Conservation (phyloP, 2,329 filamentous ascomycete species). For the Alternaria gansuensis region DNA sequence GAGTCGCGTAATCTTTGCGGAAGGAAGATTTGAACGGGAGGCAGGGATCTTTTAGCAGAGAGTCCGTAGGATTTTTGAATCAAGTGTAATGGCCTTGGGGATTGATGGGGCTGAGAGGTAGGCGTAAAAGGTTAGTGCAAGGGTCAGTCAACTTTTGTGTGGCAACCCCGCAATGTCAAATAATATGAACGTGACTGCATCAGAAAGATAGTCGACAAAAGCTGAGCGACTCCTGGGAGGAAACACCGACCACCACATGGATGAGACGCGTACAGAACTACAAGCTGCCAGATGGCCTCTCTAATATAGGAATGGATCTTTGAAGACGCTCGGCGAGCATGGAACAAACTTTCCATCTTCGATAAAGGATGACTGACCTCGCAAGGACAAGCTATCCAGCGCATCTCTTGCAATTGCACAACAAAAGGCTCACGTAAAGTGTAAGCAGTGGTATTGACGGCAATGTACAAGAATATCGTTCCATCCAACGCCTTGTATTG, state of each 20-base stretch:
- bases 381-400: background rate
- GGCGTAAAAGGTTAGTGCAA: constrained; percentile 13
- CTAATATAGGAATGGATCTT: background rate
- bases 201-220: background rate
- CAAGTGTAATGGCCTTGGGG: constrained; percentile 6
- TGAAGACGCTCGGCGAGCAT: background rate
- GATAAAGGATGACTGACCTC: background rate
- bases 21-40: background rate
- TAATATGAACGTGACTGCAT: background rate
- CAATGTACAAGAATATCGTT: constrained; percentile 5
- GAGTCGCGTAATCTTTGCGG: constrained; percentile 34
- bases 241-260: background rate
- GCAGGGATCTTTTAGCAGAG: background rate
- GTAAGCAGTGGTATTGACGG: background rate
- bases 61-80: background rate
- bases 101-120: constrained; percentile 8
- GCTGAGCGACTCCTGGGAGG: background rate
- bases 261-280: background rate
- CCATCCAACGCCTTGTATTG: constrained; percentile 14
- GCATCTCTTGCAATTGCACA: background rate
- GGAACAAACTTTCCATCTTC: background rate
- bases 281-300: background rate
- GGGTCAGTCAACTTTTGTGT: constrained; percentile 8
- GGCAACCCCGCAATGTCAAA: constrained; percentile 5
- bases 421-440: background rate